Conservation (phyloP, 805 yeast species). For the Lipomyces spencermartinsiae region DNA sequence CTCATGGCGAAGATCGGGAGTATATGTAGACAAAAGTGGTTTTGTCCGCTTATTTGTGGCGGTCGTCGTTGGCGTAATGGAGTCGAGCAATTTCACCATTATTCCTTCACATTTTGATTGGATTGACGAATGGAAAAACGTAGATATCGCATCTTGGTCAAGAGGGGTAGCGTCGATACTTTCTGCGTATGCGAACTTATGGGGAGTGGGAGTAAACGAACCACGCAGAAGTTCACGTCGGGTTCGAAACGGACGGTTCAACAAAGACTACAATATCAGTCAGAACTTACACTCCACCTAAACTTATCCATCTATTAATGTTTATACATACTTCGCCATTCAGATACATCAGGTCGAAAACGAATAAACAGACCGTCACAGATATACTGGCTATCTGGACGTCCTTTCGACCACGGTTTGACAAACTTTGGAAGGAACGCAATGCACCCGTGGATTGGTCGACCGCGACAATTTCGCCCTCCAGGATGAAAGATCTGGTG, state of each 20-base stretch:
- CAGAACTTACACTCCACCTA: background rate
- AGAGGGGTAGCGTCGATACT: slow-evolving; percentile 33
- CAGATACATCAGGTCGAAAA: slow-evolving; percentile 39
- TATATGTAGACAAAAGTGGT: slow-evolving; percentile 38
- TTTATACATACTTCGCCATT: slow-evolving; percentile 18
- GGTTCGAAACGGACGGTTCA: slow-evolving; percentile 24
- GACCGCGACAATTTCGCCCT: slow-evolving; percentile 42
- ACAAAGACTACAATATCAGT: slow-evolving; percentile 13
- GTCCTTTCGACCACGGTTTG: slow-evolving; percentile 37
- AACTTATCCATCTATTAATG: background rate
- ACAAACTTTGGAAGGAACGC: slow-evolving; percentile 36
- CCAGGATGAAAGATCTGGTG: slow-evolving; percentile 38
- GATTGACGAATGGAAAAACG: slow-evolving; percentile 32
- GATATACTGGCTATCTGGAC: slow-evolving; percentile 30
- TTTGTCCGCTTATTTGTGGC: slow-evolving; percentile 4
- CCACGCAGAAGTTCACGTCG: slow-evolving; percentile 35
- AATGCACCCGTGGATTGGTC: slow-evolving; percentile 30
- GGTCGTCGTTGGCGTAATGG: background rate
- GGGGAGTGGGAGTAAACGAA: slow-evolving; percentile 18
- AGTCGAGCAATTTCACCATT: slow-evolving; percentile 42
- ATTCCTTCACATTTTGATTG: slow-evolving; percentile 40
- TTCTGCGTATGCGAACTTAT: slow-evolving; percentile 30
- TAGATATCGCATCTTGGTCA: slow-evolving; percentile 29
- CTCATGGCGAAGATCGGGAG: slow-evolving; percentile 40
- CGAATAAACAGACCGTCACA: slow-evolving; percentile 38